These are phyloP conservation scores for Penicillium sp. DNA, from an alignment of 2,329 filamentous ascomycete genomes.

Conservation along the genomic window DNA sequence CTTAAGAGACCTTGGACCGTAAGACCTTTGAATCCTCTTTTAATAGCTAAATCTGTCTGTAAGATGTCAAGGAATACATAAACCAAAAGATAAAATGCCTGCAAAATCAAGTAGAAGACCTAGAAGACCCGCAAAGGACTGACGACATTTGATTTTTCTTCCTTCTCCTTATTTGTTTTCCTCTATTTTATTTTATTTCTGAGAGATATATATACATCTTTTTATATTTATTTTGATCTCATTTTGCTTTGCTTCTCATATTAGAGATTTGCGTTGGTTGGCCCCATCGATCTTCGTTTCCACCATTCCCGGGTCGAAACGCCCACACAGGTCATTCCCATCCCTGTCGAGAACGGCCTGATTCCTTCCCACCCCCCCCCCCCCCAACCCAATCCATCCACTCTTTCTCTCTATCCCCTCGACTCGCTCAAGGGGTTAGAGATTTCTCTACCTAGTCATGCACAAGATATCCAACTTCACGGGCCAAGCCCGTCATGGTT, in stretches of 20 bases:
- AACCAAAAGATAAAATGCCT: too few species aligned
- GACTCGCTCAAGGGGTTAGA: conserved; percentile 37
- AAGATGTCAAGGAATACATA: background rate
- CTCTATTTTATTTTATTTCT: background rate
- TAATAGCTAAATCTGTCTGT: background rate
- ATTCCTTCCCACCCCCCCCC: conserved; percentile 8
- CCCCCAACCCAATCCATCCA: conserved; percentile 12
- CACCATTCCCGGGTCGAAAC: conserved; percentile 28
- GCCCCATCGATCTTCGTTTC: conserved; percentile 29
- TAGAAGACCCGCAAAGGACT: conserved; percentile 2
- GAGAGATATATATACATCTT: background rate
- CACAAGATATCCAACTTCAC: conserved; percentile 69
- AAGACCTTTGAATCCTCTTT: background rate
- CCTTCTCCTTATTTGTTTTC: background rate
- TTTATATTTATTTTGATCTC: background rate
- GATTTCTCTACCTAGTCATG: conserved; percentile 46
- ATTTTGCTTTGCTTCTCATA: conserved; percentile 4
- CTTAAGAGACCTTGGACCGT: background rate
- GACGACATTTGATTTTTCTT: background rate
- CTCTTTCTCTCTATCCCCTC: conserved; percentile 34
- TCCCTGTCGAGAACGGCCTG: conserved; percentile 35
- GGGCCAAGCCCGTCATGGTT: conserved; percentile 64
- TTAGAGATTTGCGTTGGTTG: conserved; percentile 19
- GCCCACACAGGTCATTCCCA: conserved; percentile 31
- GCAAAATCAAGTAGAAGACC: background rate